phyloP scores from a whole-genome alignment of 2,329 filamentous ascomycete genomes.

The Xylaria digitata region DNA sequence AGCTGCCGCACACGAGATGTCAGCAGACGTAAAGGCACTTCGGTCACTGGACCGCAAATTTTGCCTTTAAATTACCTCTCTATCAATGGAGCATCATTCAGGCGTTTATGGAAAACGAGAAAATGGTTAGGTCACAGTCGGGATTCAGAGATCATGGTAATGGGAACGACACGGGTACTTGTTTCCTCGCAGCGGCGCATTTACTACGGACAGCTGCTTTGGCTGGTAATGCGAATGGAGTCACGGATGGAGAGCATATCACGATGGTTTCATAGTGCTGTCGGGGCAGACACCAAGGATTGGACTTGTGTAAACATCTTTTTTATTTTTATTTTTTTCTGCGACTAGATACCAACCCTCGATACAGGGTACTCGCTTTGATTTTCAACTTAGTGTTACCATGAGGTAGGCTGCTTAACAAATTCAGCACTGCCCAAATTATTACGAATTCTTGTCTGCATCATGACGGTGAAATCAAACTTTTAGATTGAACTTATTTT shows the following conservation, averaged over 20 bases:
- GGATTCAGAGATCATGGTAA: constrained; percentile 33
- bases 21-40: constrained; percentile 73
- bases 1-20: constrained; percentile 45
- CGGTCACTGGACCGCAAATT: constrained; percentile 73
- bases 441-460: not conserved
- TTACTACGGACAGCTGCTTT: not conserved
- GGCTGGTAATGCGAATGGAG: constrained; percentile 22
- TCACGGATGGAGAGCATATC: constrained; percentile 16
- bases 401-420: not conserved
- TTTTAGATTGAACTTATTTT: not conserved
- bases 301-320: constrained; percentile 12
- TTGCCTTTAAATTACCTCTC: constrained; percentile 47
- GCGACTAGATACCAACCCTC: constrained; percentile 21
- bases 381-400: not conserved
- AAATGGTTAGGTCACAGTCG: constrained; percentile 15
- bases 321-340: not conserved
- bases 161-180: constrained; percentile 18
- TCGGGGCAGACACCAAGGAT: not conserved
- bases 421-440: not conserved
- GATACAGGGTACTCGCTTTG: not conserved
- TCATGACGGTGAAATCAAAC: not conserved
- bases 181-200: constrained; percentile 6
- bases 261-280: constrained; percentile 12
- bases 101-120: constrained; percentile 40
- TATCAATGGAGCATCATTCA: constrained; percentile 37